Percentiles rank a stretch among this genome's conserved stretches.
Conservation (phyloP, 192 early-diverging fungal genomes). For the Umbelopsis isabellina region DNA sequence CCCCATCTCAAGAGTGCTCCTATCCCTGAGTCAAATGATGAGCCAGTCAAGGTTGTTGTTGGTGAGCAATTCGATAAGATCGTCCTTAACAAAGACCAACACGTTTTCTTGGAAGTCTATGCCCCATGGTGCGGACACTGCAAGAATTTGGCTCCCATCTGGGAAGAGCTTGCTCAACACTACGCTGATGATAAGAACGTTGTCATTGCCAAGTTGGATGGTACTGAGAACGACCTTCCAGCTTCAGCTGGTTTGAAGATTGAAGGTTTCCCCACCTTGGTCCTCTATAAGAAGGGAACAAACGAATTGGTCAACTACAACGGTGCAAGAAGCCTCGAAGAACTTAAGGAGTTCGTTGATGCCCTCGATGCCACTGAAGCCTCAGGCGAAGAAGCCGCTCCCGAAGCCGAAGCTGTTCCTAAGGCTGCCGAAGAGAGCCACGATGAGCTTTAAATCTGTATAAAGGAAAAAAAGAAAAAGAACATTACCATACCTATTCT, state of each 20-base stretch:
- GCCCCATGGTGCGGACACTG: conserved; percentile 90
- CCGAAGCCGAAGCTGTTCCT: conserved; percentile 20
- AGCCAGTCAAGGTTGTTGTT: conserved; percentile 89
- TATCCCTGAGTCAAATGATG: conserved; percentile 85
- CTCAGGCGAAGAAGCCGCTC: conserved; percentile 41
- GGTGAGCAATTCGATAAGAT: conserved; percentile 80
- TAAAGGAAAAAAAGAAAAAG: conserved; percentile 12
- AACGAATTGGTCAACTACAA: conserved; percentile 78
- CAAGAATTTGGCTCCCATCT: conserved; percentile 75
- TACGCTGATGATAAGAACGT: conserved; percentile 52
- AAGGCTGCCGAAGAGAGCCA: conserved; percentile 24
- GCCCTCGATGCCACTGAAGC: conserved; percentile 3
- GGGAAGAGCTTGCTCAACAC: conserved; percentile 78
- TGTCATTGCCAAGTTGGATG: conserved; percentile 91
- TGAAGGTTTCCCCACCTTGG: conserved; percentile 94
- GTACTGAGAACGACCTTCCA: conserved; percentile 92
- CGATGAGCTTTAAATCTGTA: conserved; percentile 30
- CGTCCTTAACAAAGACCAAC: conserved; percentile 83
- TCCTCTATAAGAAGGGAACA: conserved; percentile 85
- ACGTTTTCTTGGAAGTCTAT: conserved; percentile 95
- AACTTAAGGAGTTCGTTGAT: conserved; percentile 66
- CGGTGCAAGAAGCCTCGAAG: conserved; percentile 79
- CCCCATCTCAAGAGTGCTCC: conserved; percentile 84
- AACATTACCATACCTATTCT: no score
- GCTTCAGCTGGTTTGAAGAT: conserved; percentile 64